Evolutionary conservation across 2,329 filamentous ascomycete genomes (phyloP), one percentile per base, ranked within the genome.

Genomic region (Elsinoe batatas): DNA sequence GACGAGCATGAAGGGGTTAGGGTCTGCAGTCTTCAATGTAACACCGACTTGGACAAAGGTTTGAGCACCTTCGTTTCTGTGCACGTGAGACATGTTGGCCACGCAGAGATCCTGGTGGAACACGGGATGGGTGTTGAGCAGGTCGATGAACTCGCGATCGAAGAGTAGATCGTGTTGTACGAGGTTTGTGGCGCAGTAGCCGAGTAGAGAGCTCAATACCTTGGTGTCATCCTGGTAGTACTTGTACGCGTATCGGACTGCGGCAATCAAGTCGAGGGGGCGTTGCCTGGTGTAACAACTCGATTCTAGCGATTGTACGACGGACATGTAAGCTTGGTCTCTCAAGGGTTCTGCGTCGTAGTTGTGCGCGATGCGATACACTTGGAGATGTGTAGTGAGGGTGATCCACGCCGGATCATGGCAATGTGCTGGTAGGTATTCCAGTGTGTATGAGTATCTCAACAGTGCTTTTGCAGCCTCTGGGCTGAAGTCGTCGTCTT

Each of bases 91-190:
- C 47, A 51, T 51, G 18, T 38, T 51, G 10, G 47, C 47, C 3
- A 51, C 47, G 18, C 47, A 51, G 12, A 51, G 35, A 18, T 51
- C 47, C 35, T 51, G 47, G 17, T 51, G 47, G 37, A 51, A 51
- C 13, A 51, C 32, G 15, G 47, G 47, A 4, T 26, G 47, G 32
- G 20, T 20, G 12, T 51, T 51, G 4, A 51, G 18, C 7, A 51
- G 33, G 18, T n/a, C 47, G 8, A 51, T 38, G 35, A 51, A 51
- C 5, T n/a, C 33, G 3, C 33, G n/a, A 26, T 51, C 47, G 17
- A 51, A 51, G 7, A 51, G 32, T 5, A 51, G 30, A 37, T 51
- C 47, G 35, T 51, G 47, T 18, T 51, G 47, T 11, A 51, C 10
- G 11, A 51, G 33, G 22, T 51, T 51, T 3, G 47, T 26, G 5